These are phyloP conservation scores for Suillus sp. DNA, from an alignment of 768 basidiomycete species.

Conservation along the genomic window DNA sequence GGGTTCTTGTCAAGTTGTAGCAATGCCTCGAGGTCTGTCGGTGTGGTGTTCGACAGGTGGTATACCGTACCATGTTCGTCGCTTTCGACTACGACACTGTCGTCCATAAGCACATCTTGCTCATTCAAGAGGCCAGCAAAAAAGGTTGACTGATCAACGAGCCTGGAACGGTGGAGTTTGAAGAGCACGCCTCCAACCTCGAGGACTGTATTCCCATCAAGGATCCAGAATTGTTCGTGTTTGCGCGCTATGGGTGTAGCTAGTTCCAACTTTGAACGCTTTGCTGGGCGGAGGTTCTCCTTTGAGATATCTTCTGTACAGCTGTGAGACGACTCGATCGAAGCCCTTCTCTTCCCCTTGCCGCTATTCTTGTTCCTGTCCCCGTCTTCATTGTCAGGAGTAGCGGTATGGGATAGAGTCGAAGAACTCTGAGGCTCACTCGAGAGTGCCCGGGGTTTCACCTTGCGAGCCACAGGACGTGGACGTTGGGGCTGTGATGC, in stretches of 20 bases:
- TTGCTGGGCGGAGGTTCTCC: background rate
- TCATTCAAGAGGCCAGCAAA: slow-evolving; percentile 32
- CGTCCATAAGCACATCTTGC: slow-evolving; percentile 19
- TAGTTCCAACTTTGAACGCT: background rate
- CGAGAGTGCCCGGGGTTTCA: background rate
- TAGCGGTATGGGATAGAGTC: background rate
- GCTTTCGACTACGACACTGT: slow-evolving; percentile 9
- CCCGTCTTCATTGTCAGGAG: background rate
- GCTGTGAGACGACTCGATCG: background rate
- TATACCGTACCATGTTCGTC: slow-evolving; percentile 5
- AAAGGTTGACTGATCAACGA: slow-evolving; percentile 34
- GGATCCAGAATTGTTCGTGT: slow-evolving; percentile 34
- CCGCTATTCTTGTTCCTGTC: background rate
- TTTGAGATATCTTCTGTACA: background rate
- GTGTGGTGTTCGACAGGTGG: slow-evolving; percentile 5
- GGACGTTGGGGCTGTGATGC: background rate
- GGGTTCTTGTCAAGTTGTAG: slow-evolving; percentile 11
- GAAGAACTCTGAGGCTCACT: background rate
- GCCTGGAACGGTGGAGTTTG: slow-evolving; percentile 38
- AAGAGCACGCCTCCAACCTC: slow-evolving; percentile 38
- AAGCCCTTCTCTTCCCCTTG: slow-evolving; percentile 10
- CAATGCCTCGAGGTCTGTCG: slow-evolving; percentile 10
- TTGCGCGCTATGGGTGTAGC: background rate
- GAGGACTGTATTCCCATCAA: slow-evolving; percentile 39
- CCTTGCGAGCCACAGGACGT: slow-evolving; percentile 5